phyloP scores from a whole-genome alignment of 2,329 filamentous ascomycete genomes.

The Claviceps cyperi region DNA sequence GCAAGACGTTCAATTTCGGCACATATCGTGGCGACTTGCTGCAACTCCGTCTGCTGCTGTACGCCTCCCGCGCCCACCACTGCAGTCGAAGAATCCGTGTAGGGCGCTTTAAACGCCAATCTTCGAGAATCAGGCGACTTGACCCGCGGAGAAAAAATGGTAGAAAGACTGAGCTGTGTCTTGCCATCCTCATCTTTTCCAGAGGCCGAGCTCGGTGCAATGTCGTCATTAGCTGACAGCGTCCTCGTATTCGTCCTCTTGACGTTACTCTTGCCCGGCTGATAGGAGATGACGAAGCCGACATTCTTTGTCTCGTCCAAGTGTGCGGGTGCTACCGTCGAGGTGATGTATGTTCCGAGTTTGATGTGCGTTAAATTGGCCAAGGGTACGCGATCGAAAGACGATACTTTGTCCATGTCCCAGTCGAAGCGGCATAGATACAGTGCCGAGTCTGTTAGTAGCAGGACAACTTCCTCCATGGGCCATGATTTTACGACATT shows the following conservation, averaged over 20 bases:
- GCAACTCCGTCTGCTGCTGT: conserved; percentile 36
- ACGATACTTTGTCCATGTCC: conserved; percentile 85
- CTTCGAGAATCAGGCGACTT: conserved; percentile 22
- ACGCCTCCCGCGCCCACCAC: conserved; percentile 34
- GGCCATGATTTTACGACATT: conserved; percentile 57
- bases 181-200: conserved; percentile 10
- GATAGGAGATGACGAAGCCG: conserved; percentile 69
- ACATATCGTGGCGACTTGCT: conserved; percentile 50
- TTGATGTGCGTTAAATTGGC: conserved; percentile 58
- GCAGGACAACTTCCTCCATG: conserved; percentile 76
- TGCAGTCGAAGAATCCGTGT: conserved; percentile 37
- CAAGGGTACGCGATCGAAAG: conserved; percentile 76
- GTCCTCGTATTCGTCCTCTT: conserved; percentile 76
- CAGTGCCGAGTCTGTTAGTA: conserved; percentile 71
- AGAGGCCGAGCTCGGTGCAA: conserved; percentile 13
- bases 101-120: conserved; percentile 42
- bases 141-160: conserved; percentile 26
- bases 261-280: conserved; percentile 54
- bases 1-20: conserved; percentile 61
- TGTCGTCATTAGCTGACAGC: conserved; percentile 39
- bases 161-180: conserved; percentile 23
- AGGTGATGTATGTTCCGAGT: conserved; percentile 81
- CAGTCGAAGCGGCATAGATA: conserved; percentile 91
- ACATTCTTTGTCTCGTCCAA: conserved; percentile 68
- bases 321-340: conserved; percentile 64